Evolutionary conservation across 139 green algal species (phyloP).

Genomic region (Coelastrella sp.): DNA sequence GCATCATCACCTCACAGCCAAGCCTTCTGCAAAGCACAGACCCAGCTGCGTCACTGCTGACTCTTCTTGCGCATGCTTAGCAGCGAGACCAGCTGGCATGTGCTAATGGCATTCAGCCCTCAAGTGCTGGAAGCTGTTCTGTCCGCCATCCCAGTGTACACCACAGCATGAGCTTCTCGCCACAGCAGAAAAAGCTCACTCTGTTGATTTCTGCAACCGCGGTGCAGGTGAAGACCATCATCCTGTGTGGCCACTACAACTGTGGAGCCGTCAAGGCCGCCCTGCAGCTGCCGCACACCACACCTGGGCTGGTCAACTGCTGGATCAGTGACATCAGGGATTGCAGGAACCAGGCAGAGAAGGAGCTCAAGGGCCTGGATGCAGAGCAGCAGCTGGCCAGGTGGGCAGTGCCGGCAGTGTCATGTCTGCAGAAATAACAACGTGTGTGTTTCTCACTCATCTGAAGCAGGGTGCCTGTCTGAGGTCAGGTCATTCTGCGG

Average conservation of each 20-base stretch:
- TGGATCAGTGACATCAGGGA: constrained; percentile 79
- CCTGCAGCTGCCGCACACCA: constrained; percentile 55
- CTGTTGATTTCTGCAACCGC: no score
- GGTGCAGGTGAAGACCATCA: constrained; percentile 78
- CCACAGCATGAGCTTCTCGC: no score
- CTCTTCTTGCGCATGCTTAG: neutral
- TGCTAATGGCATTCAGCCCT: neutral
- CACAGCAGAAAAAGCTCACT: no score
- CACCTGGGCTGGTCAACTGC: constrained; percentile 77
- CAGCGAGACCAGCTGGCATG: neutral
- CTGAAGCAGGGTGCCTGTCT: no score
- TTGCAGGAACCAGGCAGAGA: constrained; percentile 52
- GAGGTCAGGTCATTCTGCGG: no score
- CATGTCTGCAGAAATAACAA: neutral
- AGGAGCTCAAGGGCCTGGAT: constrained; percentile 49
- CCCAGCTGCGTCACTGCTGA: neutral
- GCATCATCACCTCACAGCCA: no score
- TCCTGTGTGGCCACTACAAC: constrained; percentile 87
- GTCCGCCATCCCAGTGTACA: no score
- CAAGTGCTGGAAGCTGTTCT: neutral
- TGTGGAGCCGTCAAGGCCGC: constrained; percentile 81
- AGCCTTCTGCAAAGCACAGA: no score
- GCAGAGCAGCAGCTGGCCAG: constrained; percentile 51
- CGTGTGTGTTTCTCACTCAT: neutral
- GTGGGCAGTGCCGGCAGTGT: neutral